Conservation (phyloP, 345 rosid species). For the Clarkia xantiana region DNA sequence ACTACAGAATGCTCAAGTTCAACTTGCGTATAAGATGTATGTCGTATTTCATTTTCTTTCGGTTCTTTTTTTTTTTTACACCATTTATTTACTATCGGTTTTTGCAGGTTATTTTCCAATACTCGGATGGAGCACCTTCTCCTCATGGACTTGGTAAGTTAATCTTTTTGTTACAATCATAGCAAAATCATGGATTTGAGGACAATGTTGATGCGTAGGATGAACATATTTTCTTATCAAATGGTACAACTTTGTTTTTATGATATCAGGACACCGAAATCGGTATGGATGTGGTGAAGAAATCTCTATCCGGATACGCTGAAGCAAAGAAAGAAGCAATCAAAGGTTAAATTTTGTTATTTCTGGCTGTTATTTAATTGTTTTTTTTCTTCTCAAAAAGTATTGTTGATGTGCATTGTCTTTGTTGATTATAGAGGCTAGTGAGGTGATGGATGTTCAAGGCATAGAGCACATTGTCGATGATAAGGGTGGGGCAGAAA, state of each 20-base stretch:
- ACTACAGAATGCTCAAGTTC: conserved; percentile 45
- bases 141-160: conserved; percentile 68
- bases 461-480: conserved; percentile 46
- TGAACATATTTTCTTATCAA: not conserved
- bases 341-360: conserved; percentile 21
- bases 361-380: not conserved
- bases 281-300: conserved; percentile 34
- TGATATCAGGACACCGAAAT: conserved; percentile 37
- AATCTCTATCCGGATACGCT: conserved; percentile 41
- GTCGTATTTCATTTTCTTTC: not conserved
- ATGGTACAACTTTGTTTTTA: not conserved
- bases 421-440: conserved; percentile 32
- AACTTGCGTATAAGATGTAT: conserved; percentile 51
- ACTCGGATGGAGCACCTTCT: conserved; percentile 45
- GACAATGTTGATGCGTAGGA: no score
- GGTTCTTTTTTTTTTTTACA: not conserved
- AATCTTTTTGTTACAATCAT: no score
- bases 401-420: conserved; percentile 4
- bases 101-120: conserved; percentile 37
- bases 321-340: conserved; percentile 56
- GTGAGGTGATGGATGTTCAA: conserved; percentile 28
- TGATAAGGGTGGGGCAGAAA: conserved; percentile 30
- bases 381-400: not conserved
- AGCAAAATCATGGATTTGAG: not conserved
- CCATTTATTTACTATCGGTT: not conserved